A percentile compares a stretch with the other conserved stretches of the same genome.
These are phyloP conservation scores for maize (Zea mays) DNA, from an alignment of 176 grass and related monocot genomes.

Conservation along the genomic window DNA sequence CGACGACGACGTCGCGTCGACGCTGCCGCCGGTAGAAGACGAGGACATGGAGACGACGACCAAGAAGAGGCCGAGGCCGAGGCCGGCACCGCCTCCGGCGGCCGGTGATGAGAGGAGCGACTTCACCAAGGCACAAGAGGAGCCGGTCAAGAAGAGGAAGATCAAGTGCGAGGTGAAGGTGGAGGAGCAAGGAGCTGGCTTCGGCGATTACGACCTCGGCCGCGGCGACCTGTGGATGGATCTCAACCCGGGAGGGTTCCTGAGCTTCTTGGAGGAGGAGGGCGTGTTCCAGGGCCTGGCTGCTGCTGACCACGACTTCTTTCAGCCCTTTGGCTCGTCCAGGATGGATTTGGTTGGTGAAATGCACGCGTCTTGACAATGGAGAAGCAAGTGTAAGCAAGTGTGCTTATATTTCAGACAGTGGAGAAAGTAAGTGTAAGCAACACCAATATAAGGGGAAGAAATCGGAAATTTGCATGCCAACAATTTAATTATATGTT, in stretches of 20 bases:
- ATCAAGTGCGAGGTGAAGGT: constrained; percentile 59
- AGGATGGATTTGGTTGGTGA: constrained; percentile 54
- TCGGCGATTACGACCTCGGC: constrained; percentile 27
- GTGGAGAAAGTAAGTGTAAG: neutral
- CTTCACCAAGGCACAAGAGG: neutral
- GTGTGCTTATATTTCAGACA: neutral
- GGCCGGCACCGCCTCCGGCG: neutral
- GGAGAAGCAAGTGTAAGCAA: too few species aligned
- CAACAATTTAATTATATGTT: constrained; percentile 29
- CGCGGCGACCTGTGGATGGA: constrained; percentile 49
- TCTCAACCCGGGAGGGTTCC: constrained; percentile 48
- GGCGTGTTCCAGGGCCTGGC: constrained; percentile 47
- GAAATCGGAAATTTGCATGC: constrained; percentile 3
- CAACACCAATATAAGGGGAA: neutral
- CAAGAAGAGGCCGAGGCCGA: constrained; percentile 41
- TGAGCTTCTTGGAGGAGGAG: constrained; percentile 63
- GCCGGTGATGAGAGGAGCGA: neutral
- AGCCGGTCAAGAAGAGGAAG: constrained; percentile 36
- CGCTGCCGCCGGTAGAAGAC: neutral
- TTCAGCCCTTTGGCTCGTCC: constrained; percentile 42
- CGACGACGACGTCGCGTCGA: too few species aligned
- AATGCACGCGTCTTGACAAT: constrained; percentile 28
- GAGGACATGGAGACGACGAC: neutral
- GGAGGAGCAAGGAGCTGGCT: constrained; percentile 41
- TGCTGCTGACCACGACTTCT: constrained; percentile 31